Base-by-base conservation (phyloP, 176 grass and related monocot species). In the Tuctoria greenei region DNA sequence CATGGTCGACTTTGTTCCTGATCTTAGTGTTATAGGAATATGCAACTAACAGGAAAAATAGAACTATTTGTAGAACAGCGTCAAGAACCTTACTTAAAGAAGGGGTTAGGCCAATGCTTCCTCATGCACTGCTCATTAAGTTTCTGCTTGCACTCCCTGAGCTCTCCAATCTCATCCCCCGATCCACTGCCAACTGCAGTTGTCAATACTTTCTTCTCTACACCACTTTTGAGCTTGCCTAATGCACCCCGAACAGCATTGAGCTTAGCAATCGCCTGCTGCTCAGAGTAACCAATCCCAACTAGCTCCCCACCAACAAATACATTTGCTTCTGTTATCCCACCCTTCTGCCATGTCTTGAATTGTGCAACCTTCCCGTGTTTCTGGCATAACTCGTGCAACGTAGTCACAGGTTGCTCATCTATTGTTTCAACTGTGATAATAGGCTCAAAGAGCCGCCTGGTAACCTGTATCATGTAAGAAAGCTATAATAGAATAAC, bases 211-310 rank as follows among this genome's bases (percentile, higher is more conserved):
- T 70, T 49, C 12, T 62, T 44, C 20, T 55, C 60, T 66, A 28
- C 43, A 44, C 42, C 83, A 70, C 79, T 59, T 1, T 25, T 44
- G 21, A 97, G 74, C 23, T 97, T 97, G 10, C 70, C 52, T 37
- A 93, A 77, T 66, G 90, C 88, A 89, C 93, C 86, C 50, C 88
- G 87, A 21, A 88, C 81, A 7, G 88, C 93, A 74, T 93, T 97
- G 21, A 97, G 88, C 72, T 84, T 97, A 46, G 90, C 87, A 63
- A 97, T 93, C 24, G 35, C 73, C 86, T 87, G 93, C 55, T 97
- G 90, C 23, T 91, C 74, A 0, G 93, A 97, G 46, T 66, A 87
- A 13, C 88, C 90, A 72, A 77, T 84, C 43, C 88, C 93, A 50
- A 97, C 65, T 8, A 97, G 73, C 35, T 70, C 52, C 18, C 78